Evolutionary conservation across 805 yeast species (phyloP).

Genomic region (Barnettozyma populi): DNA sequence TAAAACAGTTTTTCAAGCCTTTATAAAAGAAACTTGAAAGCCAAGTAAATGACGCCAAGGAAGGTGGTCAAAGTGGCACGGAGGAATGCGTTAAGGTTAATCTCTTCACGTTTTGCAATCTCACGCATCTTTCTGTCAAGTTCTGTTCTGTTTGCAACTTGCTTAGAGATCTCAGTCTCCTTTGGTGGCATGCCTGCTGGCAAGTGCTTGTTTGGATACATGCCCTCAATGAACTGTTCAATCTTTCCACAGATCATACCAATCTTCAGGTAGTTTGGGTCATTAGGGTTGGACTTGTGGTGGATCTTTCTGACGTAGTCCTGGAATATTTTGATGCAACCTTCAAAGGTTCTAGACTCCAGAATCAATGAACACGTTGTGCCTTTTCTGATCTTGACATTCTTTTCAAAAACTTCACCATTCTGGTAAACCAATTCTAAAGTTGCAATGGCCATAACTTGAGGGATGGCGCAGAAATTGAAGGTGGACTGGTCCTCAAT

Average conservation of each 20-base stretch:
- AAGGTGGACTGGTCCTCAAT: constrained; percentile 78
- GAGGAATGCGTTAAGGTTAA: constrained; percentile 15
- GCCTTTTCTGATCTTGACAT: constrained; percentile 89
- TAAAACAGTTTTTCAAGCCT: not conserved
- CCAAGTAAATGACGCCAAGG: constrained; percentile 1
- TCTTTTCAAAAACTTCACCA: constrained; percentile 57
- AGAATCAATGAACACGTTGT: constrained; percentile 73
- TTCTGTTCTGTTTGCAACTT: constrained; percentile 38
- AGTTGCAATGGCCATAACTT: constrained; percentile 98
- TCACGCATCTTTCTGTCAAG: constrained; percentile 33
- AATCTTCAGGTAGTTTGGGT: constrained; percentile 79
- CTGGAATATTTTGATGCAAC: constrained; percentile 72
- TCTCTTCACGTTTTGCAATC: constrained; percentile 21
- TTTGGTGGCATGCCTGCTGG: constrained; percentile 48
- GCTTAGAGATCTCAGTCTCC: constrained; percentile 31
- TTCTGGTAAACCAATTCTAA: constrained; percentile 81
- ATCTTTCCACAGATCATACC: constrained; percentile 85
- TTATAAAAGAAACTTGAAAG: not conserved
- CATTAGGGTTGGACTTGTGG: constrained; percentile 69
- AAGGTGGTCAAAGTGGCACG: constrained; percentile 3
- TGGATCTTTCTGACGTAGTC: constrained; percentile 71
- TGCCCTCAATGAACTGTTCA: constrained; percentile 78
- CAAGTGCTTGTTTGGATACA: constrained; percentile 54
- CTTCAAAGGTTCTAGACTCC: constrained; percentile 65
- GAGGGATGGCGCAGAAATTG: constrained; percentile 95